phyloP scores from a whole-genome alignment of 257 asterid genomes.

The Gynochthodes officinalis region DNA sequence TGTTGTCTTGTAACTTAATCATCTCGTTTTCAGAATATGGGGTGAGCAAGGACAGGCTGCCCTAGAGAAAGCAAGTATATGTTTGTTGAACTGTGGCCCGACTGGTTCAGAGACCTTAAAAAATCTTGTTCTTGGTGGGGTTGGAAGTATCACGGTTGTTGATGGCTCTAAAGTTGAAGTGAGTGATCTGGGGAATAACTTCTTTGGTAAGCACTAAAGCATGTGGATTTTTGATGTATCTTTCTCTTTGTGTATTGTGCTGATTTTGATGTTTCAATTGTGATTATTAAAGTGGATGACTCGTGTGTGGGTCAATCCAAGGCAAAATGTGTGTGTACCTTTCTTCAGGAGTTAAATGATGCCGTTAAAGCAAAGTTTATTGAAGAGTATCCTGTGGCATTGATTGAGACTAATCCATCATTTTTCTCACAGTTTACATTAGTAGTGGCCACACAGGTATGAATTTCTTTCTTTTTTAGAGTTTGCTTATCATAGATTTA shows the following conservation, averaged over 20 bases:
- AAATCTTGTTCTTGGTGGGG: slow-evolving; percentile 94
- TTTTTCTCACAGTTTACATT: slow-evolving; percentile 90
- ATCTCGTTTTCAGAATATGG: slow-evolving; percentile 70
- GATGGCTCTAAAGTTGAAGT: slow-evolving; percentile 93
- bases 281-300: slow-evolving; percentile 58
- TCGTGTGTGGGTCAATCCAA: slow-evolving; percentile 85
- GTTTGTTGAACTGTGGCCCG: slow-evolving; percentile 96
- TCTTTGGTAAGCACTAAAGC: slow-evolving; percentile 54
- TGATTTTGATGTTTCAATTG: slow-evolving; percentile 5
- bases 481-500: not conserved
- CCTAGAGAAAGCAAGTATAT: slow-evolving; percentile 89
- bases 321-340: slow-evolving; percentile 87
- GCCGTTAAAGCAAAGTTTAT: slow-evolving; percentile 90
- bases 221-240: not conserved
- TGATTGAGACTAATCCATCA: slow-evolving; percentile 72
- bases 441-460: slow-evolving; percentile 82
- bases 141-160: slow-evolving; percentile 91
- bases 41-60: slow-evolving; percentile 99
- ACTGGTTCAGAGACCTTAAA: slow-evolving; percentile 94
- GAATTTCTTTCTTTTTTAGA: slow-evolving; percentile 1
- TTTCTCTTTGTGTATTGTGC: not conserved
- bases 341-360: slow-evolving; percentile 94
- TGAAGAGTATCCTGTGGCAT: slow-evolving; percentile 72
- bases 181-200: slow-evolving; percentile 94
- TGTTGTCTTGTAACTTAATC: slow-evolving; percentile 1